A percentile compares a stretch with the other conserved stretches of the same genome.
Conservation (phyloP, 2,329 filamentous ascomycete genomes). For the Nannizziopsis barbatae region DNA sequence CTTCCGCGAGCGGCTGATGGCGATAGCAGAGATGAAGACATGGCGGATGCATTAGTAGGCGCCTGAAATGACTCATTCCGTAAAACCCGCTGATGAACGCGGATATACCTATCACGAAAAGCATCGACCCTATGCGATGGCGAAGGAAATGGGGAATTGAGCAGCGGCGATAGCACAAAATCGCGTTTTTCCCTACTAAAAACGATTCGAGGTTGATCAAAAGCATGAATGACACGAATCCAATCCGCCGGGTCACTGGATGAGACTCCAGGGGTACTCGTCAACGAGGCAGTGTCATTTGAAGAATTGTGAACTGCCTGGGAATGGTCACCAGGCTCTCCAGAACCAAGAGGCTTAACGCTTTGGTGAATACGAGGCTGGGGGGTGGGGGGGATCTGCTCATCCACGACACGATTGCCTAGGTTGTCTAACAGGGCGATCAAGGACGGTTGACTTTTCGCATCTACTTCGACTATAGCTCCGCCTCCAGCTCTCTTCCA, state of each 20-base stretch:
- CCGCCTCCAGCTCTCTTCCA: constrained; percentile 88
- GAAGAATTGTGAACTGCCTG: neutral
- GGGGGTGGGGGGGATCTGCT: constrained; percentile 36
- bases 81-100: constrained; percentile 82
- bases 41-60: constrained; percentile 46
- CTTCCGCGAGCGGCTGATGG: constrained; percentile 44
- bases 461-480: constrained; percentile 77
- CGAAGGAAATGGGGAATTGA: constrained; percentile 61
- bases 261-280: neutral
- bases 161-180: constrained; percentile 62
- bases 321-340: neutral
- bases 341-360: neutral
- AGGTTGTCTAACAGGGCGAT: constrained; percentile 73
- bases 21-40: constrained; percentile 44
- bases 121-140: constrained; percentile 71
- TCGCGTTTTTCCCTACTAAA: constrained; percentile 61
- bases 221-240: constrained; percentile 73
- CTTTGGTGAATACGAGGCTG: neutral
- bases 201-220: constrained; percentile 58
- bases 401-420: constrained; percentile 82
- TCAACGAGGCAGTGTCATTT: neutral
- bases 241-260: constrained; percentile 56
- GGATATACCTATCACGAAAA: constrained; percentile 82
- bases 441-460: constrained; percentile 45
- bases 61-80: constrained; percentile 83